Percentiles rank a stretch among this genome's conserved stretches.
These are phyloP conservation scores for Coemansia pectinata DNA, from an alignment of 192 early-diverging fungal genomes.

Conservation along the genomic window DNA sequence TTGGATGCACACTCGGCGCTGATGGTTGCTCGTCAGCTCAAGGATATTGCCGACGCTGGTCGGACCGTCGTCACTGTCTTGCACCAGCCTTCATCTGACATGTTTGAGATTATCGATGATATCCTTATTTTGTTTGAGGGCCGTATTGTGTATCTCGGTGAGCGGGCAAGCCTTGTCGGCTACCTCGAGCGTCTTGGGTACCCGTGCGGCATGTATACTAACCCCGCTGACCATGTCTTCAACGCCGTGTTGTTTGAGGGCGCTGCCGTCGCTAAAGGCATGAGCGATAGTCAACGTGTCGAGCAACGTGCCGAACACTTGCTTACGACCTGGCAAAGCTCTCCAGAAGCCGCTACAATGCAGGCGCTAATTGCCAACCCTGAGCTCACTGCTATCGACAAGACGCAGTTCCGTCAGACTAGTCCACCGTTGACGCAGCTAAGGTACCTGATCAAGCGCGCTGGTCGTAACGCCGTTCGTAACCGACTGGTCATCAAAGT, in stretches of 20 bases:
- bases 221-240: slow-evolving; percentile 63
- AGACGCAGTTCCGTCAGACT: slow-evolving; percentile 28
- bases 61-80: slow-evolving; percentile 51
- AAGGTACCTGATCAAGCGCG: slow-evolving; percentile 47
- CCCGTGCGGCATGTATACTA: slow-evolving; percentile 56
- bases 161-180: slow-evolving; percentile 39
- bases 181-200: slow-evolving; percentile 54
- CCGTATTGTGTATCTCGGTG: slow-evolving; percentile 69
- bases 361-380: slow-evolving; percentile 23
- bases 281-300: slow-evolving; percentile 4
- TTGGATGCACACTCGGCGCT: slow-evolving; percentile 62
- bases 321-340: slow-evolving; percentile 43
- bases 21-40: slow-evolving; percentile 53
- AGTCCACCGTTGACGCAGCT: slow-evolving; percentile 42
- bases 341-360: slow-evolving; percentile 24
- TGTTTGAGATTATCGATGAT: slow-evolving; percentile 68
- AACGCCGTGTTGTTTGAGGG: slow-evolving; percentile 57
- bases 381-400: slow-evolving; percentile 14
- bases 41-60: slow-evolving; percentile 41
- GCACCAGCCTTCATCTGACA: slow-evolving; percentile 63
- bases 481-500: slow-evolving; percentile 56
- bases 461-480: slow-evolving; percentile 50
- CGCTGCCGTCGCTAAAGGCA: neutral
- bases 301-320: slow-evolving; percentile 24
- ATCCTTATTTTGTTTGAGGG: slow-evolving; percentile 68